These are phyloP conservation scores for Aleurites moluccanus DNA, from an alignment of 441 rosid species.

Conservation along the genomic window DNA sequence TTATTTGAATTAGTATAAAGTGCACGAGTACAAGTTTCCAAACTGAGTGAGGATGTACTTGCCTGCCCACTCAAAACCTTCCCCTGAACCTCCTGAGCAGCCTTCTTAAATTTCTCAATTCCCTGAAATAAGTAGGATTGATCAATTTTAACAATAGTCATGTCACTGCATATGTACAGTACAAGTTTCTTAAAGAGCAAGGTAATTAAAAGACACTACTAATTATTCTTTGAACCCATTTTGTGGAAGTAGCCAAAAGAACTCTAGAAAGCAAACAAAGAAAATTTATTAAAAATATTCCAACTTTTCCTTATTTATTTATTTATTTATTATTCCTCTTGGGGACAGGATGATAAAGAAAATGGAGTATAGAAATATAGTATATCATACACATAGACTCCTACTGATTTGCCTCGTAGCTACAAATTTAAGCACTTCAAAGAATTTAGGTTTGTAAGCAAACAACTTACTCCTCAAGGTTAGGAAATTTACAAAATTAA, in stretches of 20 bases:
- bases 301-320: too few relatives aligned
- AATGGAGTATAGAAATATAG: neutral
- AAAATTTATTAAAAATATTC: too few relatives aligned
- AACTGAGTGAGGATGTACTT: conserved; percentile 14
- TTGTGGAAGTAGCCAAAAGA: neutral
- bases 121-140: conserved; percentile 48
- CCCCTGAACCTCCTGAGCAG: conserved; percentile 78
- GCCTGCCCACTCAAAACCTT: conserved; percentile 78
- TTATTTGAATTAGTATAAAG: neutral
- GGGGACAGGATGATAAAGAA: neutral
- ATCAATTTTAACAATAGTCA: neutral
- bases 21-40: neutral
- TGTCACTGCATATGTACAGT: neutral
- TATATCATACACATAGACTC: neutral
- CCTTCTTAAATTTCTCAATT: conserved; percentile 92
- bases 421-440: neutral
- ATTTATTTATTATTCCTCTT: neutral
- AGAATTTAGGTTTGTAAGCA: neutral
- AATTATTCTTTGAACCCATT: neutral
- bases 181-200: neutral
- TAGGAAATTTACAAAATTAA: neutral
- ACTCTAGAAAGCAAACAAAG: neutral
- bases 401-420: neutral
- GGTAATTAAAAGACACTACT: neutral
- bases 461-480: neutral